phyloP scores from a whole-genome alignment of 1,284 basidiomycete species.

The Trametes pubescens region DNA sequence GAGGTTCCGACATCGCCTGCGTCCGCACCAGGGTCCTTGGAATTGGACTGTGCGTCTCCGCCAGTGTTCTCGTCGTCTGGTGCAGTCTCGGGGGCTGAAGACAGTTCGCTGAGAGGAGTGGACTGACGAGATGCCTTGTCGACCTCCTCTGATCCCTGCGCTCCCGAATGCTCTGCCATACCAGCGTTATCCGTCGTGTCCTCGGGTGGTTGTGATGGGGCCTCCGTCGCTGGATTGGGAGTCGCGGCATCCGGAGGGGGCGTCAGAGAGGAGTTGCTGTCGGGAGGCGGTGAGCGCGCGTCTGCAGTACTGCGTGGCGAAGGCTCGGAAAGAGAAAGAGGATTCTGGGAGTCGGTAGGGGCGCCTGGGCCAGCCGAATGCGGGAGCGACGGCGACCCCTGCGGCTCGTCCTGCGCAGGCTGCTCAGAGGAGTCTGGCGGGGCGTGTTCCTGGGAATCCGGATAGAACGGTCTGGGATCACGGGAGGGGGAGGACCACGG shows the following conservation, averaged over 20 bases:
- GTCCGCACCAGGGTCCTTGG: constrained; percentile 23
- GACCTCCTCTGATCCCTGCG: constrained; percentile 34
- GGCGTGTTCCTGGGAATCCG: constrained; percentile 41
- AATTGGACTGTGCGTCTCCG: constrained; percentile 43
- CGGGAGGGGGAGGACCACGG: constrained; percentile 51
- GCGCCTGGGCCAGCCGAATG: constrained; percentile 26
- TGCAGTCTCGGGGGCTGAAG: constrained; percentile 60
- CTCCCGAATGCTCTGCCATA: constrained; percentile 18
- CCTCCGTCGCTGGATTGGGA: constrained; percentile 37
- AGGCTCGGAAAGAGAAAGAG: constrained; percentile 37
- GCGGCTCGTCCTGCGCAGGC: constrained; percentile 35
- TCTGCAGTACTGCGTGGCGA: constrained; percentile 37
- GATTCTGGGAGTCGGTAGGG: constrained; percentile 39
- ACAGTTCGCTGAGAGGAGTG: constrained; percentile 75
- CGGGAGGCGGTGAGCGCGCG: constrained; percentile 38
- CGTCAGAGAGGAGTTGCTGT: constrained; percentile 42
- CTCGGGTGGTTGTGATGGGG: constrained; percentile 29
- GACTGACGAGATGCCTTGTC: constrained; percentile 57
- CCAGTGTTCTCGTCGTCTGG: constrained; percentile 37
- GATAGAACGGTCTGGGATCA: constrained; percentile 43
- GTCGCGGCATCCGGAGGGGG: constrained; percentile 43
- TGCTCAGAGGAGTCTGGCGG: constrained; percentile 38
- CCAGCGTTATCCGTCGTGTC: constrained; percentile 9
- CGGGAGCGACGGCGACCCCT: constrained; percentile 20
- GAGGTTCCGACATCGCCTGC: neutral